Base-by-base conservation (phyloP, 2,329 filamentous ascomycete species). In the Epichloe glyceriae region DNA sequence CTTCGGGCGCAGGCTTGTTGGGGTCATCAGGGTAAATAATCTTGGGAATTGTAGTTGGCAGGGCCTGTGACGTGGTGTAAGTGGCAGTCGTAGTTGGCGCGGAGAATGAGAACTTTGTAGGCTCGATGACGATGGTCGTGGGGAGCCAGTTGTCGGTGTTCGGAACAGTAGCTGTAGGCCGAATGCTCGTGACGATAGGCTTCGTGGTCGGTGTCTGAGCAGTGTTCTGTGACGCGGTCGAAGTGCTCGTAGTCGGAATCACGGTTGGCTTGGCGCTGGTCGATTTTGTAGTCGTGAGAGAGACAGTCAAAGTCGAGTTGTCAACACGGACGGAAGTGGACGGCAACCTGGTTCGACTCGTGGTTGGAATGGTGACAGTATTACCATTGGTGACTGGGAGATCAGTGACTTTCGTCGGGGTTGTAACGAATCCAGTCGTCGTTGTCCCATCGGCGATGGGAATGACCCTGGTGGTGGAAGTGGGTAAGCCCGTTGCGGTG, bases 21-120 rank as follows among this genome's bases (percentile, higher is more conserved):
- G 77, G 73, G 51, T 77, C 74, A 40, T 80, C 78, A 8, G 88
- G 88, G 30, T 82, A 79, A 56, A 96, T 90, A 42, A 86, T 78
- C 60, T 80, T 80, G 19, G 89, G 89, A 52, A 94, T 74, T 37
- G 73, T 72, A 0, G 80, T 78, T 0, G 86, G 83, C 50, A 88
- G 71, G 20, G 74, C 74, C 17, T 73, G 75, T 0, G 71, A 61
- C 5, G 68, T 71, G 2, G 73, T 69, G 0, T 70, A 70, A 11
- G 70, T 66, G 6, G 65, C 58, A 4, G 58, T 62, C 14, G 61
- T 59, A 2, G 64, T 63, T 3, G 65, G 60, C 2, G 58, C 51
- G 3, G 55, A 52, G 39, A 60, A 68, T 4, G 65, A 68, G 58
- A 65, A 59, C 48, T 70, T 57, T 52, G 71, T 70, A 33, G 66